phyloP scores from a whole-genome alignment of 176 grass and related monocot genomes.

The Alloteropsis semialata region DNA sequence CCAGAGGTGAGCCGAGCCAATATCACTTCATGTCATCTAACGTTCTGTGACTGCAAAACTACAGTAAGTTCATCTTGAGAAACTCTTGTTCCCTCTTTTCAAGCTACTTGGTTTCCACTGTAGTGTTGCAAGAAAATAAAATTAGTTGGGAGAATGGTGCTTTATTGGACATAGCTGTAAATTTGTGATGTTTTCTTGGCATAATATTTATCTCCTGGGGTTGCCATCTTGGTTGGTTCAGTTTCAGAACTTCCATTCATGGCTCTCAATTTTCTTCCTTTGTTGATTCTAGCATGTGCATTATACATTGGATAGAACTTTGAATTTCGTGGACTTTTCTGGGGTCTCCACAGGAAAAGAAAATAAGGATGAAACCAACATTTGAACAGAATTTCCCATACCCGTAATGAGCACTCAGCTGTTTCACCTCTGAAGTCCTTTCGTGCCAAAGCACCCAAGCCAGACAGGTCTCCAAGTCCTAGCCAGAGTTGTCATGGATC shows the following conservation, averaged over 20 bases:
- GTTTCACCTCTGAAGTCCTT: neutral
- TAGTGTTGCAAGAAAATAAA: neutral
- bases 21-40: constrained; percentile 52
- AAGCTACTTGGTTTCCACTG: neutral
- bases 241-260: neutral
- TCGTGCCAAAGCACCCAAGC: neutral
- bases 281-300: neutral
- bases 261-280: neutral
- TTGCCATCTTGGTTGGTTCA: neutral
- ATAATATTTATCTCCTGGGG: neutral
- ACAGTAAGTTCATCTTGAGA: constrained; percentile 6
- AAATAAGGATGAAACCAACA: neutral
- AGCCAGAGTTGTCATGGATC: neutral
- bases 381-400: neutral
- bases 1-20: constrained; percentile 53
- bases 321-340: neutral
- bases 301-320: neutral
- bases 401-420: neutral
- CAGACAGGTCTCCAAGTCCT: neutral
- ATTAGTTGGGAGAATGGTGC: neutral
- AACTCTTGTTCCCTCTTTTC: neutral
- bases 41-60: constrained; percentile 17
- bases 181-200: neutral
- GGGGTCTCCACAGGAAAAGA: neutral
- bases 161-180: neutral